Evolutionary conservation across 495 filamentous ascomycete species (phyloP).

Genomic region (Diplogelasinospora grovesii): DNA sequence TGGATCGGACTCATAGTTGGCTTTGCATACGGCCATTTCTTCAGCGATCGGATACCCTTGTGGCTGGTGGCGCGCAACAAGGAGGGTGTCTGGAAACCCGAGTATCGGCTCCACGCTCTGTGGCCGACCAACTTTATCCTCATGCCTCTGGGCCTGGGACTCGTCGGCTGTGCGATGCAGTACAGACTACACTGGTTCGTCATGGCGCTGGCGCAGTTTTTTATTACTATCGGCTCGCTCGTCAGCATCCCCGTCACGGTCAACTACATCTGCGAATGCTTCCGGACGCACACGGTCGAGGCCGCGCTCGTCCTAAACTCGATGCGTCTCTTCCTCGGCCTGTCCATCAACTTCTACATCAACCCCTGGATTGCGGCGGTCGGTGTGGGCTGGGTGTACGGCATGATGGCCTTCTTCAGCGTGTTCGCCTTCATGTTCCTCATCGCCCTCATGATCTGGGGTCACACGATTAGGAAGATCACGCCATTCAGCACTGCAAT

Average conservation of each 20-base stretch:
- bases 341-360: constrained; percentile 44
- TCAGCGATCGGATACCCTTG: constrained; percentile 43
- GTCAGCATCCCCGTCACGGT: constrained; percentile 37
- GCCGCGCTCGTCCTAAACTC: constrained; percentile 34
- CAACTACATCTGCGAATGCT: constrained; percentile 46
- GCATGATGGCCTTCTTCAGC: constrained; percentile 45
- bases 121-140: constrained; percentile 39
- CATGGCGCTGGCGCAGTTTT: constrained; percentile 37
- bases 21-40: constrained; percentile 34
- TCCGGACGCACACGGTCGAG: constrained; percentile 36
- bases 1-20: constrained; percentile 43
- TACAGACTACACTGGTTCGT: constrained; percentile 45
- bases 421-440: constrained; percentile 34
- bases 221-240: constrained; percentile 37
- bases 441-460: constrained; percentile 24
- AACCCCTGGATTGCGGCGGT: constrained; percentile 40
- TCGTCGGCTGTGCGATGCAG: constrained; percentile 42
- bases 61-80: constrained; percentile 28
- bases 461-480: constrained; percentile 17
- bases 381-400: constrained; percentile 45
- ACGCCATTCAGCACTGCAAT: constrained; percentile 9
- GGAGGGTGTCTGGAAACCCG: constrained; percentile 42
- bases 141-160: constrained; percentile 41
- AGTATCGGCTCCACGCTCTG: constrained; percentile 45
- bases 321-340: constrained; percentile 37